Percentiles rank a stretch among this genome's conserved stretches.
phyloP scores from a whole-genome alignment of 768 basidiomycete species.

The Leccinum rimulosum region DNA sequence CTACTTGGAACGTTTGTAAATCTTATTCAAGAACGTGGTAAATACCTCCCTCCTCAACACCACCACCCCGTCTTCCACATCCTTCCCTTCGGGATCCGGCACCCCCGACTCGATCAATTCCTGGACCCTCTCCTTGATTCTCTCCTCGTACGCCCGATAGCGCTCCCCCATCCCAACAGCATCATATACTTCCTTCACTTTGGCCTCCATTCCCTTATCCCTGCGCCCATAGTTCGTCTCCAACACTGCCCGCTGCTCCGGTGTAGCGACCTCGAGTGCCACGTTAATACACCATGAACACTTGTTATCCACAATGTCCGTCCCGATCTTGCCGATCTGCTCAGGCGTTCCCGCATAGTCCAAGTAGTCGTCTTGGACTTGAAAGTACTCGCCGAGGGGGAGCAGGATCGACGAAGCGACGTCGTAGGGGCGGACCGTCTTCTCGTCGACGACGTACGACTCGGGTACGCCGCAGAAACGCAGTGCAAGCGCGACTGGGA shows the following conservation, averaged over 20 bases:
- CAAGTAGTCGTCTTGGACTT: constrained; percentile 76
- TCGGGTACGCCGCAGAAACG: constrained; percentile 2
- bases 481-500: constrained; percentile 3
- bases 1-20: constrained; percentile 61
- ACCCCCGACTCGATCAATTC: constrained; percentile 63
- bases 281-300: constrained; percentile 96
- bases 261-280: constrained; percentile 63
- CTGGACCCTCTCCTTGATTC: constrained; percentile 62
- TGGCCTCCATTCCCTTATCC: constrained; percentile 43
- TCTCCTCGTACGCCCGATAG: constrained; percentile 80
- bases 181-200: constrained; percentile 55
- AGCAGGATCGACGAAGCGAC: constrained; percentile 2
- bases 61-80: constrained; percentile 22
- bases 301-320: constrained; percentile 98
- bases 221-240: constrained; percentile 68
- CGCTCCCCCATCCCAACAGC: constrained; percentile 33
- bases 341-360: constrained; percentile 93
- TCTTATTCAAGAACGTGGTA: constrained; percentile 83
- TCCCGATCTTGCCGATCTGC: constrained; percentile 94
- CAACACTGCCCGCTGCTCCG: constrained; percentile 53
- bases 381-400: constrained; percentile 3
- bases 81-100: constrained; percentile 18
- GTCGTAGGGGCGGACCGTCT: constrained; percentile 17
- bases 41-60: constrained; percentile 70
- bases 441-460: constrained; percentile 37